Percentiles rank a stretch among this genome's conserved stretches.
Evolutionary conservation across 225 moss, liverwort and hornwort species (phyloP).

Genomic region (Pleurozium schreberi): DNA sequence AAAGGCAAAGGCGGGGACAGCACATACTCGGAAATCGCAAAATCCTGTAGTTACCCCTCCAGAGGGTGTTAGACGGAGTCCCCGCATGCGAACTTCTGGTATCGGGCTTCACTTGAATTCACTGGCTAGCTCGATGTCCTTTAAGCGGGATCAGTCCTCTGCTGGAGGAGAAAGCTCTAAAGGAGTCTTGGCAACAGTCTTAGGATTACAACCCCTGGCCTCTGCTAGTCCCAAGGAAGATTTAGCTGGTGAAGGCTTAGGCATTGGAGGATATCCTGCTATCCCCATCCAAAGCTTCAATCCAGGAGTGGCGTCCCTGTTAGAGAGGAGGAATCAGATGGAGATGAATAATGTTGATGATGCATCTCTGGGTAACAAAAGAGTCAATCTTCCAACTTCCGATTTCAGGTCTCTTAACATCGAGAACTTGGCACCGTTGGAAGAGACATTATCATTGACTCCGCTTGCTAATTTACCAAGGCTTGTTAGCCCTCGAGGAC

Average conservation of each 20-base stretch:
- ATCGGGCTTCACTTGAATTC: slow-evolving; percentile 87
- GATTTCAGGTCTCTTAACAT: slow-evolving; percentile 28
- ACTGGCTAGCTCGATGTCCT: slow-evolving; percentile 51
- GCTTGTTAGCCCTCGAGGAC: slow-evolving; percentile 28
- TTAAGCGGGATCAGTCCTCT: slow-evolving; percentile 37
- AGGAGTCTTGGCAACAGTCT: slow-evolving; percentile 56
- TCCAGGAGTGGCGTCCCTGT: slow-evolving; percentile 31
- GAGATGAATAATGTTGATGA: slow-evolving; percentile 7
- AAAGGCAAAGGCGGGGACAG: neutral
- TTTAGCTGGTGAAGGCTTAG: slow-evolving; percentile 14
- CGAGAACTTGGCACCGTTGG: slow-evolving; percentile 15
- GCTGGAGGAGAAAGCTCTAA: slow-evolving; percentile 35
- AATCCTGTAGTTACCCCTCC: slow-evolving; percentile 18
- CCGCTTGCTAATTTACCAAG: neutral
- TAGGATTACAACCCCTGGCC: slow-evolving; percentile 40
- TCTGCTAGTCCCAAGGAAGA: slow-evolving; percentile 20
- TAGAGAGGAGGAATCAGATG: slow-evolving; percentile 46
- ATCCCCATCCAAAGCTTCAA: slow-evolving; percentile 20
- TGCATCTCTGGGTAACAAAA: neutral
- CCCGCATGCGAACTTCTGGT: slow-evolving; percentile 39
- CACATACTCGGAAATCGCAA: slow-evolving; percentile 13
- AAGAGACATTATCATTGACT: slow-evolving; percentile 13
- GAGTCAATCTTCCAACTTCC: slow-evolving; percentile 11
- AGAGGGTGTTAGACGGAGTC: slow-evolving; percentile 16
- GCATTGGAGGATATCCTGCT: slow-evolving; percentile 21